These are phyloP conservation scores for Penicillium thymicola DNA, from an alignment of 2,329 filamentous ascomycete genomes.

Conservation along the genomic window DNA sequence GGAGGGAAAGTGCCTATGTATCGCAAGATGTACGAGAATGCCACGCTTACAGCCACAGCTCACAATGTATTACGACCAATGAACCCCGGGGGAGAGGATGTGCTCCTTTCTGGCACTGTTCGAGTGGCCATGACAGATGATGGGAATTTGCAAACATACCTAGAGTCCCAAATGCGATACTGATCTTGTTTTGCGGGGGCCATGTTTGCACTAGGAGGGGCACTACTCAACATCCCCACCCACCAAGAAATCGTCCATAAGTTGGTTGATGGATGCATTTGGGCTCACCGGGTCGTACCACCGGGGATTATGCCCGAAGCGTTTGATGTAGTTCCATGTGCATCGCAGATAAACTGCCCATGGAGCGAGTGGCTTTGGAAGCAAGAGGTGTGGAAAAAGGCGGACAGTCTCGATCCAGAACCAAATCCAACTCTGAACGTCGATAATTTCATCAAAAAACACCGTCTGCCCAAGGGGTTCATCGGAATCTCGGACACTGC, in stretches of 20 bases:
- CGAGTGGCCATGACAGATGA: constrained; percentile 24
- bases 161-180: constrained; percentile 48
- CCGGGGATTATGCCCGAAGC: constrained; percentile 56
- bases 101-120: constrained; percentile 47
- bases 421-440: constrained; percentile 5
- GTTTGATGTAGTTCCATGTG: constrained; percentile 45
- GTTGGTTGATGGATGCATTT: constrained; percentile 55
- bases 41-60: constrained; percentile 42
- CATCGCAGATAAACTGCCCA: constrained; percentile 37
- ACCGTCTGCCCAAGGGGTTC: constrained; percentile 19
- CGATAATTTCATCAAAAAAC: constrained; percentile 12
- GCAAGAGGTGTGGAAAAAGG: constrained; percentile 24
- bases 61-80: constrained; percentile 51
- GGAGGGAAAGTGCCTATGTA: constrained; percentile 47
- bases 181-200: constrained; percentile 55
- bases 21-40: constrained; percentile 55
- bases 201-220: constrained; percentile 54
- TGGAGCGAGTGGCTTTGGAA: constrained; percentile 38
- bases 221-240: constrained; percentile 49
- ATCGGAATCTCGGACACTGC: constrained; percentile 12
- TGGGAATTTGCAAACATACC: constrained; percentile 8
- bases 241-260: constrained; percentile 51
- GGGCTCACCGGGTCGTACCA: constrained; percentile 50
- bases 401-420: constrained; percentile 1
- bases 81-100: constrained; percentile 44